phyloP scores from a whole-genome alignment of 1,284 basidiomycete species.

The Sanghuangporus baumii region DNA sequence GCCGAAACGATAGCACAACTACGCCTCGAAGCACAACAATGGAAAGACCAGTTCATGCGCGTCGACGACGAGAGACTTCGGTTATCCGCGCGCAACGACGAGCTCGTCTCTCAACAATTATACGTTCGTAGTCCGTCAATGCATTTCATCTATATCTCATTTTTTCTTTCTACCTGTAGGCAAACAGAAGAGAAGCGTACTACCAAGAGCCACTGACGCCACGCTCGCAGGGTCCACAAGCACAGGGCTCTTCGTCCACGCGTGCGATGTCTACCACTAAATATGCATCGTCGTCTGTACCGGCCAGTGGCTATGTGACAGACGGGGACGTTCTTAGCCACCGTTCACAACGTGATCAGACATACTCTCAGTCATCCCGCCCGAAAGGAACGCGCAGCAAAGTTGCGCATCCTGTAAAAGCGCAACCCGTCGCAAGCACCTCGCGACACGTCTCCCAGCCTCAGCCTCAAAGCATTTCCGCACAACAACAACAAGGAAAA shows the following conservation, averaged over 20 bases:
- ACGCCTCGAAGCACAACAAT: constrained; percentile 55
- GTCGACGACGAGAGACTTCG: constrained; percentile 47
- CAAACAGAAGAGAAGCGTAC: constrained; percentile 11
- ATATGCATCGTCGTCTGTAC: not conserved
- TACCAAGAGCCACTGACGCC: constrained; percentile 17
- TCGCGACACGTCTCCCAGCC: not conserved
- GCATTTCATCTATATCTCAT: not conserved
- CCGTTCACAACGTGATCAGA: not conserved
- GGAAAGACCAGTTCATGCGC: constrained; percentile 62
- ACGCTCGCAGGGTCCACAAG: constrained; percentile 15
- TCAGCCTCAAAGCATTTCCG: constrained; percentile 16
- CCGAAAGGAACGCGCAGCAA: not conserved
- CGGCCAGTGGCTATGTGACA: constrained; percentile 10
- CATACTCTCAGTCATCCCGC: not conserved
- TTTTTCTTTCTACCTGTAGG: not conserved
- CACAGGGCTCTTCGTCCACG: constrained; percentile 5
- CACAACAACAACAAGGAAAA: not conserved
- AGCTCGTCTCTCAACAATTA: constrained; percentile 45
- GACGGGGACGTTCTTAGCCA: constrained; percentile 1
- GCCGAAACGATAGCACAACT: constrained; percentile 54
- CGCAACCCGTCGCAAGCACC: not conserved
- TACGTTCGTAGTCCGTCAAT: constrained; percentile 10
- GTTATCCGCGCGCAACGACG: constrained; percentile 49
- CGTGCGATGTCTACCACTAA: constrained; percentile 8
- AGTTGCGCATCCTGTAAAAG: not conserved